phyloP scores from a whole-genome alignment of 495 filamentous ascomycete genomes.

The Beverwykella pulmonaria region DNA sequence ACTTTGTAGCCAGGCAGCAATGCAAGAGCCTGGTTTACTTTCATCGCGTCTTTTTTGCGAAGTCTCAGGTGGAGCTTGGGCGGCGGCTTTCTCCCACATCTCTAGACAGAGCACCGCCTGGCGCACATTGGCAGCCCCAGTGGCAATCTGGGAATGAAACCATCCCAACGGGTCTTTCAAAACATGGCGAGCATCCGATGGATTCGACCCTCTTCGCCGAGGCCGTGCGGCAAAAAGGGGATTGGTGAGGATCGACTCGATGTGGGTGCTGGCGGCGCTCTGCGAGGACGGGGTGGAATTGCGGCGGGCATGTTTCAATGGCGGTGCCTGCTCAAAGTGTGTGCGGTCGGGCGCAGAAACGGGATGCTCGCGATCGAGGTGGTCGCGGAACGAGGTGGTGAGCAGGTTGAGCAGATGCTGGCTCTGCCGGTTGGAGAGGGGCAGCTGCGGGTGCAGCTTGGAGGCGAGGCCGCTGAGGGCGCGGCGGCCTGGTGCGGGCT shows the following conservation, averaged over 20 bases:
- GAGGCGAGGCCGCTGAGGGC: slow-evolving; percentile 32
- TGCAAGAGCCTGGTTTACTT: slow-evolving; percentile 4
- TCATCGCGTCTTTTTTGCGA: not conserved
- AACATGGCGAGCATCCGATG: slow-evolving; percentile 4
- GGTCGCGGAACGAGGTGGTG: slow-evolving; percentile 73
- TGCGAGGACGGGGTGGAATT: slow-evolving; percentile 29
- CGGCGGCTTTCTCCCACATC: slow-evolving; percentile 1
- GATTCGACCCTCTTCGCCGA: slow-evolving; percentile 7
- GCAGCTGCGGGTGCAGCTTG: slow-evolving; percentile 71
- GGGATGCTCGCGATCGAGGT: slow-evolving; percentile 68
- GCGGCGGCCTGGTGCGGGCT: slow-evolving; percentile 34
- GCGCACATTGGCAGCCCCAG: slow-evolving; percentile 14
- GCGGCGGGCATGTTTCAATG: not conserved
- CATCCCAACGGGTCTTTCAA: slow-evolving; percentile 28
- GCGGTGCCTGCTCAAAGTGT: slow-evolving; percentile 13
- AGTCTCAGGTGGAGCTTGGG: not conserved
- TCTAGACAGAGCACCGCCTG: slow-evolving; percentile 14
- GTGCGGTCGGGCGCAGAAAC: not conserved
- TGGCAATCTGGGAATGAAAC: slow-evolving; percentile 28
- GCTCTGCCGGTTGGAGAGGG: slow-evolving; percentile 65
- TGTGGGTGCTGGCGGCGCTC: slow-evolving; percentile 54
- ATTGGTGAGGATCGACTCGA: slow-evolving; percentile 70
- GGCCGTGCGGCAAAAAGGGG: slow-evolving; percentile 56
- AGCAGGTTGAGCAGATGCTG: slow-evolving; percentile 68
- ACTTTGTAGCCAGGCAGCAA: slow-evolving; percentile 27